A percentile compares a stretch with the other conserved stretches of the same genome.
phyloP scores from a whole-genome alignment of 2,329 filamentous ascomycete species.

The Hypoxylon sp. region DNA sequence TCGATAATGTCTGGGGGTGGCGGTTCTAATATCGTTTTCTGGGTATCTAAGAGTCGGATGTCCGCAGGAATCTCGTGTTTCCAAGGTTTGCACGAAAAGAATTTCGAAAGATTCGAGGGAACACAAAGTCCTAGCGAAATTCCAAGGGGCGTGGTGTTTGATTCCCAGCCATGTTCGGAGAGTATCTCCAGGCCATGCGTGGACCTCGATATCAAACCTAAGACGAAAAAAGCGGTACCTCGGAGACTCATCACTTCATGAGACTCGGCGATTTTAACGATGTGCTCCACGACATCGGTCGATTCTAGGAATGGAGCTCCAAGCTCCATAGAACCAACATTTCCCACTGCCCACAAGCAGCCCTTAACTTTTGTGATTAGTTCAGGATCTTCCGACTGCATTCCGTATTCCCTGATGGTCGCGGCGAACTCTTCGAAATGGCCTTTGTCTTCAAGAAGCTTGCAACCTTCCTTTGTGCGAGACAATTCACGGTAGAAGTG shows the following conservation, averaged over 20 bases:
- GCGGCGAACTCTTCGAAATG: constrained; percentile 95
- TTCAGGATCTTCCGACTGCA: constrained; percentile 88
- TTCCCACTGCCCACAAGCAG: constrained; percentile 96
- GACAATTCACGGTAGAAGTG: constrained; percentile 98
- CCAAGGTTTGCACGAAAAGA: constrained; percentile 81
- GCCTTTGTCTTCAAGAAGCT: constrained; percentile 89
- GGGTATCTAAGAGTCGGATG: constrained; percentile 65
- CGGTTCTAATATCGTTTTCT: constrained; percentile 66
- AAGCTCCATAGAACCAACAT: constrained; percentile 97
- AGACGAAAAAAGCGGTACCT: constrained; percentile 95
- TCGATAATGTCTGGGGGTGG: constrained; percentile 70
- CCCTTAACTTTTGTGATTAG: constrained; percentile 94
- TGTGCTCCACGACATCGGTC: constrained; percentile 87
- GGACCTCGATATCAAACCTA: constrained; percentile 92
- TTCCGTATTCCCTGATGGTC: constrained; percentile 89
- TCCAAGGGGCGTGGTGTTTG: constrained; percentile 86
- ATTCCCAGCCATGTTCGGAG: constrained; percentile 92
- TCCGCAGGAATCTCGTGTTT: constrained; percentile 64
- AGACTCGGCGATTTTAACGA: constrained; percentile 88
- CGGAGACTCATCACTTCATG: constrained; percentile 93
- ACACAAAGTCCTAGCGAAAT: constrained; percentile 90
- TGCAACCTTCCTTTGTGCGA: constrained; percentile 91
- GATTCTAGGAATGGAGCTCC: constrained; percentile 94
- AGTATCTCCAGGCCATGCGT: constrained; percentile 93
- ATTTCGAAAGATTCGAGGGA: constrained; percentile 80